Evolutionary conservation across 257 asterid genomes (phyloP).

Genomic region (Gentiana dahurica): DNA sequence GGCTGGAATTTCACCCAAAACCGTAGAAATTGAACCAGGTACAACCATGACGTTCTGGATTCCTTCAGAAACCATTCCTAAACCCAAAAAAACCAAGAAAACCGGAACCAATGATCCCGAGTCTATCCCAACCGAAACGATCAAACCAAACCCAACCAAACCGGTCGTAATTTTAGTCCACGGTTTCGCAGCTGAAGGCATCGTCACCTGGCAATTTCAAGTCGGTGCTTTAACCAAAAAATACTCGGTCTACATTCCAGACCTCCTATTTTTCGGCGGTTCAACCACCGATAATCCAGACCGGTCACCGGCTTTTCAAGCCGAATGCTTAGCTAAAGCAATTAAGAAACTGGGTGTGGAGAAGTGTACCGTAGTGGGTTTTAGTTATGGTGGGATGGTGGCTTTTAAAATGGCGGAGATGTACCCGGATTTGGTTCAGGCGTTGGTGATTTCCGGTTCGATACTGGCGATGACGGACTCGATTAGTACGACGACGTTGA

Average conservation of each 20-base stretch:
- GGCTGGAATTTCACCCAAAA: conserved; percentile 56
- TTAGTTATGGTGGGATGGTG: conserved; percentile 96
- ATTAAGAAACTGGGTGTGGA: conserved; percentile 55
- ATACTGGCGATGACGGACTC: conserved; percentile 77
- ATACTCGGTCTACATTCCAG: conserved; percentile 72
- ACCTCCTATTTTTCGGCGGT: conserved; percentile 84
- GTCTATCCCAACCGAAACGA: conserved; percentile 2
- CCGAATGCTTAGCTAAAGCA: conserved; percentile 54
- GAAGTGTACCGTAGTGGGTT: conserved; percentile 67
- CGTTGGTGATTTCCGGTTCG: conserved; percentile 65
- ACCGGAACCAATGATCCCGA: background rate
- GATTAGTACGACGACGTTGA: conserved; percentile 35
- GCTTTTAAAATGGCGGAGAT: conserved; percentile 88
- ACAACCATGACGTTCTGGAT: conserved; percentile 65
- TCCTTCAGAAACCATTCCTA: conserved; percentile 43
- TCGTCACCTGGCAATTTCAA: conserved; percentile 86
- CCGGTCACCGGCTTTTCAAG: conserved; percentile 75
- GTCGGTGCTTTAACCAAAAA: conserved; percentile 53
- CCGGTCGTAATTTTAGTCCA: conserved; percentile 66
- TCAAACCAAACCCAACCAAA: conserved; percentile 27
- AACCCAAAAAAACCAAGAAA: conserved; percentile 16
- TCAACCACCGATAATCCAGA: conserved; percentile 50
- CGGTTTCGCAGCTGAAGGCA: conserved; percentile 76
- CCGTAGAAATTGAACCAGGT: conserved; percentile 40
- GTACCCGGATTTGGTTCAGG: conserved; percentile 52